Evolutionary conservation across 2,329 filamentous ascomycete species (phyloP).

Genomic region (Claviceps sp.): DNA sequence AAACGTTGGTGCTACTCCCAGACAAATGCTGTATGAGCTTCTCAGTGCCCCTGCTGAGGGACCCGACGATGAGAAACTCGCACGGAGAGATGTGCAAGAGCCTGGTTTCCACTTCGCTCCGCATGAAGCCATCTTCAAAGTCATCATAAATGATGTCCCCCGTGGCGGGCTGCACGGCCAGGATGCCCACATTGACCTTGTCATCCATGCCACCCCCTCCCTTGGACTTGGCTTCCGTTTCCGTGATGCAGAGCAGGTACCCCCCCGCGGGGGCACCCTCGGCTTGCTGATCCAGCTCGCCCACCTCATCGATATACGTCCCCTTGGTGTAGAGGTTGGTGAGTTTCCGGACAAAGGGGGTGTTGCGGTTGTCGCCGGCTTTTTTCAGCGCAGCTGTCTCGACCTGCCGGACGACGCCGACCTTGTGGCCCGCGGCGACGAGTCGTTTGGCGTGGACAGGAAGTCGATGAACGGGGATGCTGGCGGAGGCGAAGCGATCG

Average conservation of each 20-base stretch:
- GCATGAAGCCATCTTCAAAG: constrained; percentile 96
- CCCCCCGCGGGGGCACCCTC: constrained; percentile 48
- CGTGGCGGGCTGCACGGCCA: constrained; percentile 90
- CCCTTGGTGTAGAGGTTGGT: constrained; percentile 97
- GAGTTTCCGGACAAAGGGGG: constrained; percentile 81
- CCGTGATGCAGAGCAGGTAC: constrained; percentile 88
- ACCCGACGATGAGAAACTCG: constrained; percentile 85
- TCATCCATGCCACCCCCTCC: constrained; percentile 68
- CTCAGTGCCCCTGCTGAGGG: constrained; percentile 79
- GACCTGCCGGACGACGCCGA: constrained; percentile 85
- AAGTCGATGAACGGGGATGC: constrained; percentile 82
- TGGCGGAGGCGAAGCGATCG: constrained; percentile 85
- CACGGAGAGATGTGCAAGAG: constrained; percentile 89
- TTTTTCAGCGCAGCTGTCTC: constrained; percentile 95
- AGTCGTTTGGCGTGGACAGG: constrained; percentile 90
- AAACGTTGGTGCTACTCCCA: constrained; percentile 78
- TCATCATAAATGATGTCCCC: constrained; percentile 92
- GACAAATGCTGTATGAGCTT: constrained; percentile 86
- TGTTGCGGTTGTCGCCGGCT: constrained; percentile 83
- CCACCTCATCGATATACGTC: constrained; percentile 89
- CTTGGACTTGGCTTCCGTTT: constrained; percentile 54
- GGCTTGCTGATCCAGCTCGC: constrained; percentile 50
- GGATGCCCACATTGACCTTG: constrained; percentile 78
- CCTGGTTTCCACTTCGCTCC: constrained; percentile 90
- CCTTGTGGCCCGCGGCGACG: constrained; percentile 85